Evolutionary conservation across 1,284 basidiomycete genomes (phyloP).

Genomic region (Ustilago lituana): DNA sequence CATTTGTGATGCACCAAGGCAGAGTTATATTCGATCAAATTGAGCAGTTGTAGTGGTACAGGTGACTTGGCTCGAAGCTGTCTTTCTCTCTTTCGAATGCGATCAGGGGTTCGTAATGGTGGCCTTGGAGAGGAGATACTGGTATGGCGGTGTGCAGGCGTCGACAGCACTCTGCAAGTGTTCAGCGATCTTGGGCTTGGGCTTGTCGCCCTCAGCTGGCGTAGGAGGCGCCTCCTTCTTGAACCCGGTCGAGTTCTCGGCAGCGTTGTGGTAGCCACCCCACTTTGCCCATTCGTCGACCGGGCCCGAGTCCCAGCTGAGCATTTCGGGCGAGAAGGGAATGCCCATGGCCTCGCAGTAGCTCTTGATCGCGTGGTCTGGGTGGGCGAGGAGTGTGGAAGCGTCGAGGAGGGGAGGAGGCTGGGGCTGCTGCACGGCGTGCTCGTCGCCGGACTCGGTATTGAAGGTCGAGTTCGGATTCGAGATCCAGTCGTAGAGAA

Average conservation of each 20-base stretch:
- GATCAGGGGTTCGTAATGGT: slow-evolving; percentile 35
- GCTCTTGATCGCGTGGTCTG: slow-evolving; percentile 49
- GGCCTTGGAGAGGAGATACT: slow-evolving; percentile 41
- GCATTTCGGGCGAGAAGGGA: slow-evolving; percentile 58
- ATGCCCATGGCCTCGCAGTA: slow-evolving; percentile 59
- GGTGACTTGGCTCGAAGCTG: no score
- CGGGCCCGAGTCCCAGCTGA: slow-evolving; percentile 59
- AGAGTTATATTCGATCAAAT: no score
- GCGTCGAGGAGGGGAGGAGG: slow-evolving; percentile 61
- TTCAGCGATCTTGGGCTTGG: slow-evolving; percentile 43
- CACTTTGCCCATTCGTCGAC: slow-evolving; percentile 63
- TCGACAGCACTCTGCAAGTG: slow-evolving; percentile 49
- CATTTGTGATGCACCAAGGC: no score
- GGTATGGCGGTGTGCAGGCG: slow-evolving; percentile 33
- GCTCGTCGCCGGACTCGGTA: slow-evolving; percentile 29
- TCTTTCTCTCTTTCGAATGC: background rate
- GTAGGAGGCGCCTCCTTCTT: slow-evolving; percentile 39
- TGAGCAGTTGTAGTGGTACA: no score
- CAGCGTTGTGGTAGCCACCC: slow-evolving; percentile 62
- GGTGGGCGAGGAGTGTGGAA: slow-evolving; percentile 51
- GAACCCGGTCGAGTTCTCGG: slow-evolving; percentile 63
- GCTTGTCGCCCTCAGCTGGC: slow-evolving; percentile 11
- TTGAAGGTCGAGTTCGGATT: slow-evolving; percentile 60
- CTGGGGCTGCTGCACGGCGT: slow-evolving; percentile 45
- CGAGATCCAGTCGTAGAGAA: slow-evolving; percentile 62